Evolutionary conservation across 2,329 filamentous ascomycete species (phyloP).

Genomic region (Paraphaeosphaeria minitans): DNA sequence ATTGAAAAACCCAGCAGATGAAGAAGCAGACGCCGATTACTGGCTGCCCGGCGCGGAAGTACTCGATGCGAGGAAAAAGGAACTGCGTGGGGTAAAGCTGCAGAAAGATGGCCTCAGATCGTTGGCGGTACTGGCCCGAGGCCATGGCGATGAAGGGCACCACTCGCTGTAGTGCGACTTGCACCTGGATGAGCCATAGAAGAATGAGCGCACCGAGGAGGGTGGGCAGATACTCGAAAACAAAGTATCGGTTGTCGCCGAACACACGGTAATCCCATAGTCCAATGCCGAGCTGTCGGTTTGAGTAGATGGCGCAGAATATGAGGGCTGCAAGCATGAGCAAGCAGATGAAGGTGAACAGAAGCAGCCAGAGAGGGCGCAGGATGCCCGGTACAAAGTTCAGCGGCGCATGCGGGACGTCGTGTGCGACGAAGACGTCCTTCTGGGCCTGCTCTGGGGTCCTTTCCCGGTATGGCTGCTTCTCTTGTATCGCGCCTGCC

Average conservation of each 20-base stretch:
- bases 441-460: constrained; percentile 22
- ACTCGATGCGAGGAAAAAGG: constrained; percentile 69
- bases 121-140: constrained; percentile 62
- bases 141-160: constrained; percentile 81
- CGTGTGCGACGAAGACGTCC: constrained; percentile 56
- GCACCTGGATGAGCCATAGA: constrained; percentile 77
- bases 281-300: constrained; percentile 59
- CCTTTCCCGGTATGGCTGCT: constrained; percentile 14
- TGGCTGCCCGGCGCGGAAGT: constrained; percentile 71
- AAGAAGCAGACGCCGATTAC: constrained; percentile 69
- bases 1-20: constrained; percentile 76
- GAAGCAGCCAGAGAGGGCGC: constrained; percentile 66
- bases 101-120: constrained; percentile 68
- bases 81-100: constrained; percentile 65
- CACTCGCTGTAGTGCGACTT: constrained; percentile 74
- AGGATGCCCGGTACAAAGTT: constrained; percentile 75
- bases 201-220: constrained; percentile 73
- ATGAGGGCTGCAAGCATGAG: constrained; percentile 75
- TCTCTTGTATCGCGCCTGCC: constrained; percentile 7
- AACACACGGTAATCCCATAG: constrained; percentile 71
- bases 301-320: constrained; percentile 63
- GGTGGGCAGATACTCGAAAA: constrained; percentile 85
- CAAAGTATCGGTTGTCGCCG: constrained; percentile 77
- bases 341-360: constrained; percentile 65
- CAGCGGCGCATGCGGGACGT: constrained; percentile 55